A percentile compares a stretch with the other conserved stretches of the same genome.
phyloP scores from a whole-genome alignment of 345 rosid genomes.

The Citrus unshiu region DNA sequence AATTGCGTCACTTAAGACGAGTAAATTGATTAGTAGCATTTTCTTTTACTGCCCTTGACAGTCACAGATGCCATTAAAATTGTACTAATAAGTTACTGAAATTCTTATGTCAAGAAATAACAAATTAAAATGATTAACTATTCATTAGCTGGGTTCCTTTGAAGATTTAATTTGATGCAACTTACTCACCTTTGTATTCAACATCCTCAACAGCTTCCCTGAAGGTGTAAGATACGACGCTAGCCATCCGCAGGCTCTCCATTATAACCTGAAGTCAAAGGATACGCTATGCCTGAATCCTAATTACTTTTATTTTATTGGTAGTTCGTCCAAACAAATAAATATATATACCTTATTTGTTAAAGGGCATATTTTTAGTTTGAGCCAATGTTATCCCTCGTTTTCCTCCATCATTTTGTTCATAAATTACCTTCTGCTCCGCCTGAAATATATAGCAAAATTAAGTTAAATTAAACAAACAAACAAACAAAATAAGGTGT shows the following conservation, averaged over 20 bases:
- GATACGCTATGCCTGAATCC: neutral
- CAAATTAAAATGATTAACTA: neutral
- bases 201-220: conserved; percentile 58
- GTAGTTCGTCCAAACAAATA: neutral
- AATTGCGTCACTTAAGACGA: neutral
- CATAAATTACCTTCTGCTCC: conserved; percentile 38
- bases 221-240: conserved; percentile 47
- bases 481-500: too few species aligned
- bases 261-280: conserved; percentile 21
- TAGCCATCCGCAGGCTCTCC: conserved; percentile 47
- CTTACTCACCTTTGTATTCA: conserved; percentile 28
- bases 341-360: conserved; percentile 23
- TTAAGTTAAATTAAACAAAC: neutral
- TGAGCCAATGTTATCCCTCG: conserved; percentile 40
- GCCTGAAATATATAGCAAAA: conserved; percentile 27
- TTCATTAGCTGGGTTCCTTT: too few species aligned
- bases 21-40: neutral
- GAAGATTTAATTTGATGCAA: neutral
- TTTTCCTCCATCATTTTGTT: conserved; percentile 20
- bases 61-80: neutral
- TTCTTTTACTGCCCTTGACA: neutral
- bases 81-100: too few species aligned
- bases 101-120: neutral
- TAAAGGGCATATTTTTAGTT: conserved; percentile 53
- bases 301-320: neutral